phyloP scores from a whole-genome alignment of 108 stramenopile species.

The Nitzschia putrida region DNA sequence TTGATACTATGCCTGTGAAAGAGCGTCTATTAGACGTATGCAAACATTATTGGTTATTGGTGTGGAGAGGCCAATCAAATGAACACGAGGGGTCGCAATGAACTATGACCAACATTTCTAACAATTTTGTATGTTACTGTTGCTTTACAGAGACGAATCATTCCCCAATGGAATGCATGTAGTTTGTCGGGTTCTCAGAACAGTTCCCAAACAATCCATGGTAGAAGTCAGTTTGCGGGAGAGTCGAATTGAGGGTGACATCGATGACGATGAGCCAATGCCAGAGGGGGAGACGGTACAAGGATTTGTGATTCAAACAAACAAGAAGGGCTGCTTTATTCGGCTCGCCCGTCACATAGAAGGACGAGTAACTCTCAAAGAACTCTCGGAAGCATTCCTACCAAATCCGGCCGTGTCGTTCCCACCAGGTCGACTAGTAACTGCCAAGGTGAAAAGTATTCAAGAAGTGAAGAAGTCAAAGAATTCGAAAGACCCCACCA shows the following conservation, averaged over 20 bases:
- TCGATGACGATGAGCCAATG: constrained; percentile 78
- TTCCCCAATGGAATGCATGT: constrained; percentile 66
- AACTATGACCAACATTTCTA: constrained; percentile 73
- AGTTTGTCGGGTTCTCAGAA: constrained; percentile 64
- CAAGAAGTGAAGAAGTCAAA: constrained; percentile 33
- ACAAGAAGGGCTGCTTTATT: constrained; percentile 92
- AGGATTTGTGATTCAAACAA: constrained; percentile 86
- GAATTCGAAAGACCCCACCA: constrained; percentile 17
- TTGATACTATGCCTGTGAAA: constrained; percentile 55
- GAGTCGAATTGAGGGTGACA: constrained; percentile 65
- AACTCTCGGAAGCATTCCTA: constrained; percentile 87
- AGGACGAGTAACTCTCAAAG: constrained; percentile 86
- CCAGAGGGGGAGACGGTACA: constrained; percentile 68
- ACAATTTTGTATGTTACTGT: constrained; percentile 16
- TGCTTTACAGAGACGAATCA: constrained; percentile 16
- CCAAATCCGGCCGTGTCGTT: constrained; percentile 75
- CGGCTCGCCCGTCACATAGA: constrained; percentile 75
- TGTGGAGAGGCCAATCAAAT: constrained; percentile 78
- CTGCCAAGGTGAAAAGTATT: constrained; percentile 79
- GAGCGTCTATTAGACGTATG: constrained; percentile 24
- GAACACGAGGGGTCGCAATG: constrained; percentile 68
- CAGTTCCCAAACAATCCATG: constrained; percentile 37
- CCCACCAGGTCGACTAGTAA: constrained; percentile 88
- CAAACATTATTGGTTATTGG: constrained; percentile 58
- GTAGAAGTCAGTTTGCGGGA: constrained; percentile 76